Evolutionary conservation across 345 rosid species (phyloP).

Genomic region (Schrenkiella parvula): DNA sequence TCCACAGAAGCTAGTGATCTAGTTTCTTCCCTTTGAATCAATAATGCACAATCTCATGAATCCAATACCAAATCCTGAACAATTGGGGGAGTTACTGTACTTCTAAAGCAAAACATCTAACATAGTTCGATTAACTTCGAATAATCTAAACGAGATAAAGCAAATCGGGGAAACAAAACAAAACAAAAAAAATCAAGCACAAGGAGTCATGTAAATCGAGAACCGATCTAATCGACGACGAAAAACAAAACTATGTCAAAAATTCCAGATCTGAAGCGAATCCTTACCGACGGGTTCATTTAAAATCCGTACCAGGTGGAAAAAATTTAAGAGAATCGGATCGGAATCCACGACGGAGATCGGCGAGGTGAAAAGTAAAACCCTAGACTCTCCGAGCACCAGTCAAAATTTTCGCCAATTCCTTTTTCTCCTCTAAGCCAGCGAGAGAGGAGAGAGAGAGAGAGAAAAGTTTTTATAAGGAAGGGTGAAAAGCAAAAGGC

Average conservation of each 20-base stretch:
- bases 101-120: neutral
- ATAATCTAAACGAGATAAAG: slow-evolving; percentile 2
- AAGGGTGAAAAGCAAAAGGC: slow-evolving; percentile 36
- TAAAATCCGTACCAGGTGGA: slow-evolving; percentile 8
- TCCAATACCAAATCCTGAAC: neutral
- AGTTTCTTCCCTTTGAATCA: neutral
- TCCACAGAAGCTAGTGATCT: neutral
- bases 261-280: slow-evolving; percentile 30
- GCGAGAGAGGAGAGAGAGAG: neutral
- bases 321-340: neutral
- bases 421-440: slow-evolving; percentile 8
- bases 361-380: neutral
- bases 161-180: neutral
- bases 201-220: neutral
- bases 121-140: neutral
- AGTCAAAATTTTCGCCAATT: neutral
- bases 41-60: neutral
- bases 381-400: slow-evolving; percentile 22
- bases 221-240: slow-evolving; percentile 15
- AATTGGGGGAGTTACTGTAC: neutral
- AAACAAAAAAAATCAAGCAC: neutral
- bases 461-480: slow-evolving; percentile 5
- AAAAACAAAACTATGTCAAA: neutral
- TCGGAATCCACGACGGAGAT: slow-evolving; percentile 5
- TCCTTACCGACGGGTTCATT: neutral